A percentile compares a stretch with the other conserved stretches of the same genome.
Evolutionary conservation across 345 rosid genomes (phyloP).

Genomic region (Populus euphratica): DNA sequence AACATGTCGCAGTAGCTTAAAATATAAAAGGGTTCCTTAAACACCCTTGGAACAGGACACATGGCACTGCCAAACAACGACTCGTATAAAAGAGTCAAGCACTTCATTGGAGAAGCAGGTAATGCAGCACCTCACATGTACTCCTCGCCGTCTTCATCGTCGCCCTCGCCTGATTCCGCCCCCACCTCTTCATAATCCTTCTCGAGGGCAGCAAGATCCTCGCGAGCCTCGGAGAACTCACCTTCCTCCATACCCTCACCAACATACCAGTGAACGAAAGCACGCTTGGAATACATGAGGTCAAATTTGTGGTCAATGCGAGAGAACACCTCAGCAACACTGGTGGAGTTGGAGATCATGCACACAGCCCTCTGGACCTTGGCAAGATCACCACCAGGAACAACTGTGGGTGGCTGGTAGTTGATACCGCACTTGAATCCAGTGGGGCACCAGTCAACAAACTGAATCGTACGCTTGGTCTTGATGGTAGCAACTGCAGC

Average conservation of each 20-base stretch:
- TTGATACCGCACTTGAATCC: conserved; percentile 34
- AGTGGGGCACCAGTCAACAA: conserved; percentile 34
- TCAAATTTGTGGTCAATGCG: conserved; percentile 28
- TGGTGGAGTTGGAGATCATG: conserved; percentile 32
- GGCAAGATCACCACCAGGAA: conserved; percentile 27
- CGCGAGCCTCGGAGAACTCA: conserved; percentile 31
- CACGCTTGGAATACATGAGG: conserved; percentile 30
- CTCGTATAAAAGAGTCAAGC: too few species aligned
- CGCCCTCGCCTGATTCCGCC: conserved; percentile 25
- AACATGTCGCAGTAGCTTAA: too few species aligned
- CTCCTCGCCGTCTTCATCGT: conserved; percentile 15
- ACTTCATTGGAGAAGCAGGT: too few species aligned
- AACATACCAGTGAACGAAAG: conserved; percentile 31
- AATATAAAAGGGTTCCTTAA: too few species aligned
- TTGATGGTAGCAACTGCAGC: conserved; percentile 32
- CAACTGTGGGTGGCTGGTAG: conserved; percentile 34
- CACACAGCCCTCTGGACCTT: conserved; percentile 33
- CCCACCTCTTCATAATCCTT: conserved; percentile 31
- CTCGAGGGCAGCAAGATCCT: conserved; percentile 33
- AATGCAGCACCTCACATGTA: background rate
- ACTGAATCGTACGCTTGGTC: conserved; percentile 29
- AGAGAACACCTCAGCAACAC: conserved; percentile 31
- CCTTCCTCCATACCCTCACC: conserved; percentile 36
- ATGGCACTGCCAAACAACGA: too few species aligned
- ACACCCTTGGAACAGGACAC: too few species aligned